These are phyloP conservation scores for Tremella mesenterica DNA, from an alignment of 768 basidiomycete genomes.

Conservation along the genomic window DNA sequence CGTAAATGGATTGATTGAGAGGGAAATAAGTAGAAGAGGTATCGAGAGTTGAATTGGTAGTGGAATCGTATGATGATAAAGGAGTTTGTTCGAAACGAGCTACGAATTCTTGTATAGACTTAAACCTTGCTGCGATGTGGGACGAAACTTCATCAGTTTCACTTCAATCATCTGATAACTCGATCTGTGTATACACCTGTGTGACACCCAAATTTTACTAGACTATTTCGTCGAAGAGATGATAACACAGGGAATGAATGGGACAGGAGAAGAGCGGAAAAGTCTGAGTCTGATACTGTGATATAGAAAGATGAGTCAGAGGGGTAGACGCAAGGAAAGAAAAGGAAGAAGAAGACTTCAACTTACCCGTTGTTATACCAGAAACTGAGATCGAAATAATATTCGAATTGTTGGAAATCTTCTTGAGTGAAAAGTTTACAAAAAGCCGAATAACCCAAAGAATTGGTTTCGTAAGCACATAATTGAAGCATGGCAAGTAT, in stretches of 20 bases:
- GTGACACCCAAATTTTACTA: too few relatives aligned
- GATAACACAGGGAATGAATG: too few relatives aligned
- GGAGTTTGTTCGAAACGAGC: conserved; percentile 36
- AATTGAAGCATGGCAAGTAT: conserved; percentile 40
- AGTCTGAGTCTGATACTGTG: too few relatives aligned
- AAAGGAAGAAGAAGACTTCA: too few relatives aligned
- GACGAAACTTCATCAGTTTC: too few relatives aligned
- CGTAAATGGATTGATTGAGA: conserved; percentile 54
- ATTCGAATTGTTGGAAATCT: conserved; percentile 39
- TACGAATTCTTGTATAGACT: conserved; percentile 43
- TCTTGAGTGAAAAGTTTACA: conserved; percentile 45
- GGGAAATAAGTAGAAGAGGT: conserved; percentile 39
- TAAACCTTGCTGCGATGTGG: too few relatives aligned
- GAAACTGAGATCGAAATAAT: conserved; percentile 28
- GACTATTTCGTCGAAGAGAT: too few relatives aligned
- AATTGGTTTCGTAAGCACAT: conserved; percentile 43
- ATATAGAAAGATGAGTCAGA: too few relatives aligned
- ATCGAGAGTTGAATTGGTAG: conserved; percentile 42
- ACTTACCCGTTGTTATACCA: conserved; percentile 43
- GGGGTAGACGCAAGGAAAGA: too few relatives aligned
- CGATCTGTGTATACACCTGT: too few relatives aligned
- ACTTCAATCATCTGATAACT: too few relatives aligned
- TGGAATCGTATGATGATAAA: conserved; percentile 25
- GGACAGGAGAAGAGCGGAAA: too few relatives aligned
- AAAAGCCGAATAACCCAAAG: conserved; percentile 41